A percentile compares a stretch with the other conserved stretches of the same genome.
Evolutionary conservation across 148 eudicot genomes (phyloP).

Genomic region (Mesembryanthemum crystallinum): DNA sequence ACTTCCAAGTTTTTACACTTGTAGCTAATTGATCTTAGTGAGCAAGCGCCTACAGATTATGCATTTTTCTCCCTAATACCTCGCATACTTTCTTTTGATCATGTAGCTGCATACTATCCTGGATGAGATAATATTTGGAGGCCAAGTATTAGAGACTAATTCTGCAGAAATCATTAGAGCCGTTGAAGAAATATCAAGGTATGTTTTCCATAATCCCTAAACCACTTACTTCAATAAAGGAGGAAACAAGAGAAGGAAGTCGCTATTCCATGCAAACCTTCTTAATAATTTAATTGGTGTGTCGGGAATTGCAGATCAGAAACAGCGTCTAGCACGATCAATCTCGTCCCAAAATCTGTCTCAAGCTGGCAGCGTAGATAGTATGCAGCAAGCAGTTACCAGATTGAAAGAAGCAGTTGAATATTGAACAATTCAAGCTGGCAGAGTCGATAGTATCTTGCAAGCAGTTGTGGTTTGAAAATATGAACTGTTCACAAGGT

Average conservation of each 20-base stretch:
- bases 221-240: neutral
- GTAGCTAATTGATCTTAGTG: neutral
- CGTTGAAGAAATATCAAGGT: conserved; percentile 77
- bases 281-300: neutral
- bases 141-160: conserved; percentile 88
- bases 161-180: conserved; percentile 73
- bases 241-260: neutral
- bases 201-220: neutral
- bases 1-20: no score
- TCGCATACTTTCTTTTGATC: neutral
- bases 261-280: neutral
- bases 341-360: conserved; percentile 43
- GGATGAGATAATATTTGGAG: conserved; percentile 88
- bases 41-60: neutral
- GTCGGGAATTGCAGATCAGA: conserved; percentile 37
- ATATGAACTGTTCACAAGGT: neutral
- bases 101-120: conserved; percentile 75
- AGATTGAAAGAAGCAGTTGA: neutral
- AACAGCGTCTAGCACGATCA: conserved; percentile 31
- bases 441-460: conserved; percentile 29
- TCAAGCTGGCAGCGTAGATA: conserved; percentile 40
- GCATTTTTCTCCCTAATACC: neutral
- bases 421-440: conserved; percentile 21
- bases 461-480: neutral
- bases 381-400: neutral